These are phyloP conservation scores for Geranomyces variabilis DNA, from an alignment of 192 early-diverging fungal genomes.

Conservation along the genomic window DNA sequence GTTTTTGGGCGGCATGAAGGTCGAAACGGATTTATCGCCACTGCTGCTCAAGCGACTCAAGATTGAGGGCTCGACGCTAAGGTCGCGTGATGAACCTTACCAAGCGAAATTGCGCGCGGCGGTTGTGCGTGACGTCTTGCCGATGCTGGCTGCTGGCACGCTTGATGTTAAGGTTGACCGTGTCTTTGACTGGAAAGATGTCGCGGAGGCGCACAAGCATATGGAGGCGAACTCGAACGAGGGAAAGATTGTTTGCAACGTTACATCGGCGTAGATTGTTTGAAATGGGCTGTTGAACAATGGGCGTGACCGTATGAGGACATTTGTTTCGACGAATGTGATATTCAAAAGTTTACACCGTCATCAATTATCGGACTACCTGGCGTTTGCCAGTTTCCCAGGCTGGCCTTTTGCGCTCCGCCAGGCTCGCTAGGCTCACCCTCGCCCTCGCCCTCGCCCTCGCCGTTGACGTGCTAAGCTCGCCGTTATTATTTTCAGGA, in stretches of 20 bases:
- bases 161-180: conserved; percentile 60
- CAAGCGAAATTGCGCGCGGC: conserved; percentile 55
- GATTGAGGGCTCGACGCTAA: conserved; percentile 73
- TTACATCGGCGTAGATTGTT: no score
- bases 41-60: conserved; percentile 67
- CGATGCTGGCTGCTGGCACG: conserved; percentile 46
- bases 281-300: no score
- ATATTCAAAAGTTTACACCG: no score
- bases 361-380: no score
- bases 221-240: conserved; percentile 66
- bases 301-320: no score
- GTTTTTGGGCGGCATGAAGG: conserved; percentile 67
- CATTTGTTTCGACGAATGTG: no score
- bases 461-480: no score
- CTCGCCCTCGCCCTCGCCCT: no score
- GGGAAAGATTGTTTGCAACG: conserved; percentile 49
- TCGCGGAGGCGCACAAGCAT: conserved; percentile 65
- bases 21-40: conserved; percentile 51
- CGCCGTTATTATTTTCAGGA: no score
- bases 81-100: conserved; percentile 67
- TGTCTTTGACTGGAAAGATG: conserved; percentile 69
- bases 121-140: conserved; percentile 60
- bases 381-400: no score
- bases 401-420: no score
- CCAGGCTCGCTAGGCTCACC: no score